Evolutionary conservation across 805 yeast genomes (phyloP), one percentile per base, ranked within the genome.

Genomic region (Ogataea paraovalis): DNA sequence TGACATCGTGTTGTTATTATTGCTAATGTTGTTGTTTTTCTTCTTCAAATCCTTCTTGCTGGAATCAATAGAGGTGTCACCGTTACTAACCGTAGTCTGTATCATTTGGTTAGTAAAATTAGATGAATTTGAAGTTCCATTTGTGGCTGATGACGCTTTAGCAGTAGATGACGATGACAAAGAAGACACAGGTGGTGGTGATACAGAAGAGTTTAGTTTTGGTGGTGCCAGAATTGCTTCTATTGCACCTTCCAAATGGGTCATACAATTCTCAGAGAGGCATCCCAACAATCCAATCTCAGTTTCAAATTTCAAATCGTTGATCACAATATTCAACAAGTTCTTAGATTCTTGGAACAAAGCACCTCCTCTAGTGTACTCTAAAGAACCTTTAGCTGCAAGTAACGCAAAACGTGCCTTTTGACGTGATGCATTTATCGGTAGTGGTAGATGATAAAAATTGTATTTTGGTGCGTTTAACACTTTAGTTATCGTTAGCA

Each of bases 341-440:
- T 66, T 72, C 54, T 80, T 84, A 60, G 83, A 80, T 44, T 83
- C 89, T 59, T 80, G 86, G 60, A 83, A 82, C 46, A 89, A 66
- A 1, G 92, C 82, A 0, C 96, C 96, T 34, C 90, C 89, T 60
- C 87, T 80, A 2, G 87, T 82, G 60, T 87, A 88, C 52, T 89
- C 96, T 47, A 90, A 69, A 0, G 89, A 79, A 14, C 95, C 90
- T 52, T 80, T 79, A 0, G 90, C 88, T 23, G 83, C 85, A 41
- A 85, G 57, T 27, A 86, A 68, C 0, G 85, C 73, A 52, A 83
- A 74, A 42, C 89, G 69, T 2, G 87, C 80, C 56, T 78, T 80
- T 50, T 83, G 80, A 50, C 89, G 65, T 0, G 85, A 70, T 9
- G 79, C 65, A 53, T 83, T 84, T 41, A 83, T 62, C 0, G 94